phyloP scores from a whole-genome alignment of 2,329 filamentous ascomycete species.

The Talaromyces amestolkiae region DNA sequence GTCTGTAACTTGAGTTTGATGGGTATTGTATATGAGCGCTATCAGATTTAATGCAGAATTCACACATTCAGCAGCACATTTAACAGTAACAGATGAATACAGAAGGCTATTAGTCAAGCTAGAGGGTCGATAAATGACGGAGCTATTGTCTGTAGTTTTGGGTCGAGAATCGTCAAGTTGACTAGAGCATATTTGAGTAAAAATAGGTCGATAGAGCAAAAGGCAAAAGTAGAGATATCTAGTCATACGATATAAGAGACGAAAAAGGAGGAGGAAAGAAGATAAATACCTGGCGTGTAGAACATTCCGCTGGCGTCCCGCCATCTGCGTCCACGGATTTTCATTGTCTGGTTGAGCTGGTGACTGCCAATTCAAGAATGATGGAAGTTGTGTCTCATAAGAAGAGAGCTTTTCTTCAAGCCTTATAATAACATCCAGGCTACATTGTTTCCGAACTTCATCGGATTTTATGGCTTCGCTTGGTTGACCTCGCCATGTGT shows the following conservation, averaged over 20 bases:
- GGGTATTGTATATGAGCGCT: slow-evolving; percentile 30
- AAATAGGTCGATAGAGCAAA: slow-evolving; percentile 35
- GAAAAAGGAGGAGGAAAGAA: background rate
- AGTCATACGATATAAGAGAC: background rate
- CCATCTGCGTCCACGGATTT: background rate
- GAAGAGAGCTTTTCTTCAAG: background rate
- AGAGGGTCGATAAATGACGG: background rate
- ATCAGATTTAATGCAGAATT: slow-evolving; percentile 32
- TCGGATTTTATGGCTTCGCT: background rate
- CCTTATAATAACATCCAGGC: background rate
- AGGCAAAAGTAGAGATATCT: slow-evolving; percentile 36
- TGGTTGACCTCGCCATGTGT: slow-evolving; percentile 24
- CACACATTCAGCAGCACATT: slow-evolving; percentile 35
- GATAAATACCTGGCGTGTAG: slow-evolving; percentile 1
- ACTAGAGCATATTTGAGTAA: slow-evolving; percentile 34
- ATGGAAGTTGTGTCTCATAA: background rate
- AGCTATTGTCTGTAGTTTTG: too few species aligned
- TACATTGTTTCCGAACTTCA: background rate
- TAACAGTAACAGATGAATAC: slow-evolving; percentile 28
- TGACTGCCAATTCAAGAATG: background rate
- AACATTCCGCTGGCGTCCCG: slow-evolving; percentile 1
- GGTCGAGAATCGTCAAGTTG: slow-evolving; percentile 4
- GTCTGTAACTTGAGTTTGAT: slow-evolving; percentile 28
- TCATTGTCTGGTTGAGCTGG: background rate
- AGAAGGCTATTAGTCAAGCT: slow-evolving; percentile 13